phyloP scores from a whole-genome alignment of 768 basidiomycete species.

The Pisolithus tinctorius region DNA sequence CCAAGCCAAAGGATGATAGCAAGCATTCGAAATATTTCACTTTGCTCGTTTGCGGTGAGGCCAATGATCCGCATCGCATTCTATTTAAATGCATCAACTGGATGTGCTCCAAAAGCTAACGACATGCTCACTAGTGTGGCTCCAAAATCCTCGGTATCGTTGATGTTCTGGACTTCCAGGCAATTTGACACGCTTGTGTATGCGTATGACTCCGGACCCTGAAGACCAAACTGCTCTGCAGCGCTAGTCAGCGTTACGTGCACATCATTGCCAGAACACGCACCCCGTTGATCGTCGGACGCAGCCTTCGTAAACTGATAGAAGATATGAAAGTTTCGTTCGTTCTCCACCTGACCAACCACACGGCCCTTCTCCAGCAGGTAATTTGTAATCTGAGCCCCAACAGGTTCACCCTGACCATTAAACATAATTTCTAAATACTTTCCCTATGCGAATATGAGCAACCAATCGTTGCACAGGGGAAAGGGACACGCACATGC shows the following conservation, averaged over 20 bases:
- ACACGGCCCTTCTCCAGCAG: constrained; percentile 95
- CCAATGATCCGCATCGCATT: constrained; percentile 94
- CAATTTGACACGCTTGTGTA: constrained; percentile 93
- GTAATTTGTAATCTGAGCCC: constrained; percentile 98
- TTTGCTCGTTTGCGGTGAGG: constrained; percentile 76
- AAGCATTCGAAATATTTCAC: constrained; percentile 89
- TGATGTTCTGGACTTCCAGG: constrained; percentile 82
- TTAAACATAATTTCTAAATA: constrained; percentile 99
- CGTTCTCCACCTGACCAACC: constrained; percentile 92
- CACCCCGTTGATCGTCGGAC: constrained; percentile 81
- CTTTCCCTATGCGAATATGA: constrained; percentile 64
- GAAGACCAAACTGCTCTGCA: constrained; percentile 87
- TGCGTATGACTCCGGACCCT: constrained; percentile 92
- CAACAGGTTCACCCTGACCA: constrained; percentile 83
- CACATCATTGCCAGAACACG: constrained; percentile 9
- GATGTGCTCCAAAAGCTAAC: neutral
- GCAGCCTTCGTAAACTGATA: constrained; percentile 99
- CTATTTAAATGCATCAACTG: constrained; percentile 30
- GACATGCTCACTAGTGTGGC: constrained; percentile 72
- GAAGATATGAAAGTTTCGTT: constrained; percentile 98
- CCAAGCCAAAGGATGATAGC: constrained; percentile 93
- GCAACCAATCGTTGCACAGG: neutral
- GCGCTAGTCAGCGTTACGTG: constrained; percentile 9
- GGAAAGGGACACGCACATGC: constrained; percentile 60
- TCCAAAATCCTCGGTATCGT: constrained; percentile 80